A percentile compares a stretch with the other conserved stretches of the same genome.
phyloP scores from a whole-genome alignment of 441 rosid genomes.

The Aleurites moluccanus region DNA sequence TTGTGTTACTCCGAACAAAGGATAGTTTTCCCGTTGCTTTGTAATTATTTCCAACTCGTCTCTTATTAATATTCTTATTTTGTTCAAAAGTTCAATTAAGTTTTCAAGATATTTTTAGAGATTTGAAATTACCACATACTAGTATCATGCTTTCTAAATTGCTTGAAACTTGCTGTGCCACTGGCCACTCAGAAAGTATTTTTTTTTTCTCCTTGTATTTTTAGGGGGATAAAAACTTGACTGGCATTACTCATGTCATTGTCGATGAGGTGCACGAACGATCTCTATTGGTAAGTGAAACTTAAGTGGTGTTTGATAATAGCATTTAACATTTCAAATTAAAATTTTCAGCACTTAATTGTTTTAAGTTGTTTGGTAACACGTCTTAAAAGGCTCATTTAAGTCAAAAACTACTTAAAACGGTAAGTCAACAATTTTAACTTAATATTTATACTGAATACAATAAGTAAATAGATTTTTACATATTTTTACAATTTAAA shows the following conservation, averaged over 20 bases:
- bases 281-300: conserved; percentile 74
- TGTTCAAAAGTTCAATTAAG: neutral
- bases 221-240: conserved; percentile 75
- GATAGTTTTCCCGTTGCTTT: neutral
- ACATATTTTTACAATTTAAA: too few relatives aligned
- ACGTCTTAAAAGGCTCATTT: too few relatives aligned
- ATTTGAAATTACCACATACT: neutral
- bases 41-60: neutral
- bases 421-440: too few relatives aligned
- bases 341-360: too few relatives aligned
- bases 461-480: too few relatives aligned
- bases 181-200: neutral
- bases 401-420: too few relatives aligned
- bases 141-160: neutral
- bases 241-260: conserved; percentile 79
- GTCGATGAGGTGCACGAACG: conserved; percentile 99
- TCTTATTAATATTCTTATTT: neutral
- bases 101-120: neutral
- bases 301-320: too few relatives aligned
- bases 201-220: conserved; percentile 9
- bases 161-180: neutral
- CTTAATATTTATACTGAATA: too few relatives aligned
- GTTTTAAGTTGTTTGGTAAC: too few relatives aligned
- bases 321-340: too few relatives aligned
- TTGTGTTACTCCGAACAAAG: neutral